Conservation (phyloP, 768 basidiomycete species). For the Strobilomyces echinocephalus region DNA sequence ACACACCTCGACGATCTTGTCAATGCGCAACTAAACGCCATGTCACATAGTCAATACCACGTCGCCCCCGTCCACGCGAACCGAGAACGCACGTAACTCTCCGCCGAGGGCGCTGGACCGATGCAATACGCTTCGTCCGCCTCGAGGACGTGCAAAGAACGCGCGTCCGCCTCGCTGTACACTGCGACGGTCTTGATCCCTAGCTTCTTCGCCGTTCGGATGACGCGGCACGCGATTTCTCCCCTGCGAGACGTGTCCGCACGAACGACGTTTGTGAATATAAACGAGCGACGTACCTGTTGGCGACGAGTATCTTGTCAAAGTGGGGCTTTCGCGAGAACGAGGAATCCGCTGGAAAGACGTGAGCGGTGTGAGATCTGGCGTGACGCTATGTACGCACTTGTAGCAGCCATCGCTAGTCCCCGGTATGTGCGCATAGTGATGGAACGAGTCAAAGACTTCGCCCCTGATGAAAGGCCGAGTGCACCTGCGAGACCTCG, state of each 20-base stretch:
- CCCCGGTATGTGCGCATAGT: conserved; percentile 1
- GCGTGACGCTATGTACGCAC: conserved; percentile 12
- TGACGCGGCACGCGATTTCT: conserved; percentile 94
- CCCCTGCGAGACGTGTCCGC: conserved; percentile 47
- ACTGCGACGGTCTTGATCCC: conserved; percentile 92
- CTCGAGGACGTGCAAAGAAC: conserved; percentile 77
- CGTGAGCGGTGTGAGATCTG: neutral
- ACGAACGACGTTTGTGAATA: neutral
- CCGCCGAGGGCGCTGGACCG: conserved; percentile 82
- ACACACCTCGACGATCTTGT: conserved; percentile 85
- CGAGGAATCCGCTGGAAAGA: conserved; percentile 1
- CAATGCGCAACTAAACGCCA: conserved; percentile 62
- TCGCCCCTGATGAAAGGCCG: neutral
- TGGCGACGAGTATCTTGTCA: conserved; percentile 89
- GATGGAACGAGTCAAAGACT: neutral
- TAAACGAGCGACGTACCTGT: conserved; percentile 44
- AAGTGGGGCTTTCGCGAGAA: conserved; percentile 52
- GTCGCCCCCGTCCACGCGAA: neutral
- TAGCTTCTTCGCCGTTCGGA: conserved; percentile 80
- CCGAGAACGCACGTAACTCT: conserved; percentile 72
- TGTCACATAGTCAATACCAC: conserved; percentile 1
- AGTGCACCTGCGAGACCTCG: conserved; percentile 2
- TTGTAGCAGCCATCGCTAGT: conserved; percentile 14
- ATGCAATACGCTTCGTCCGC: conserved; percentile 92
- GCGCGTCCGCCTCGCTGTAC: conserved; percentile 80